Base-by-base conservation (phyloP, 2,329 filamentous ascomycete genomes). In the Raffaelea ambrosiae region DNA sequence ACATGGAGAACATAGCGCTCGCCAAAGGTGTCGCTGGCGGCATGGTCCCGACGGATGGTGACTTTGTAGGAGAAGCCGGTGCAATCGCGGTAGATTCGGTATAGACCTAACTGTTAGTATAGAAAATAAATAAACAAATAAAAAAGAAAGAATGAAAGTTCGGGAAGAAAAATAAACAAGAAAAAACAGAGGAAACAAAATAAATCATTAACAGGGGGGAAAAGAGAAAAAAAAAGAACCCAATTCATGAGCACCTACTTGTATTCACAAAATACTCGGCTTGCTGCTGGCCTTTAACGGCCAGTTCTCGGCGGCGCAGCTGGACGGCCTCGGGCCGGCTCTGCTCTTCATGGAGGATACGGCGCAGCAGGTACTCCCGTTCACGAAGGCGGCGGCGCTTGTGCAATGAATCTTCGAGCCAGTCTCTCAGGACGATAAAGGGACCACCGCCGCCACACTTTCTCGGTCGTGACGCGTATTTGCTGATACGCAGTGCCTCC, bases 1-100 rank as follows among this genome's bases (percentile, higher is more conserved):
- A 86, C 83, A 50, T 71, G 76, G 2, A 86, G 61, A 0, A 70
- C 66, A 38, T 79, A 82, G 31, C 74, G 77, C 57, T 88, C 77
- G 40, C 76, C 76, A 1, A 64, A 58, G 36, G 74, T 74, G 11
- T 68, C 66, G 4, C 56, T 54, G 14, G 62, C 59, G 51, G 62
- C 36, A 59, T 70, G 62, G 64, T 76, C 59, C 58, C 84, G 76
- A 3, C 72, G 72, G 14, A 93, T 65, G 0, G 71, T 70, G 49
- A 86, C 65, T 47, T 81, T 71, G 63, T 88, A 88, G 4, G 68
- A 62, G 59, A 88, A 86, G 43, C 73, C 75, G 0, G 73, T 74
- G 3, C 57, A 48, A 59, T 93, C 86, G 18, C 63, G 65, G 62
- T 84, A 88, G 51, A 86, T 62, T 51, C 79, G 80, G 57, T 81